A percentile compares a stretch with the other conserved stretches of the same genome.
These are phyloP conservation scores for Trichoderma polysporum DNA, from an alignment of 2,329 filamentous ascomycete species.

Conservation along the genomic window DNA sequence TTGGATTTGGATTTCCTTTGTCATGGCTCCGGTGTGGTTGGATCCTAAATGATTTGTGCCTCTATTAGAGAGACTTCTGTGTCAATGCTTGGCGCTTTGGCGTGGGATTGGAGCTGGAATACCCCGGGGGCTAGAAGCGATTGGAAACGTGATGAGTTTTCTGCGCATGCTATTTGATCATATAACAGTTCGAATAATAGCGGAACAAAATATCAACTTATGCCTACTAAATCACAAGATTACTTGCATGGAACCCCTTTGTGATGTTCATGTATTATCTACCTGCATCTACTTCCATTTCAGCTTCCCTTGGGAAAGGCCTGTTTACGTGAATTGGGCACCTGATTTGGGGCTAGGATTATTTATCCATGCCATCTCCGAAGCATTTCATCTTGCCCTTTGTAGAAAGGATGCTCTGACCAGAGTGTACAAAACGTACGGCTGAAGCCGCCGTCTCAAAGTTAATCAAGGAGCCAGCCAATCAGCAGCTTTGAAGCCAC, in stretches of 20 bases:
- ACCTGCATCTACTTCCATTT: neutral
- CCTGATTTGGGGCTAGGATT: neutral
- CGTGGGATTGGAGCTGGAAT: conserved; percentile 12
- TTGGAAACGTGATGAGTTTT: neutral
- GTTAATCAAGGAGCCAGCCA: neutral
- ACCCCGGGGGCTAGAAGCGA: conserved; percentile 1
- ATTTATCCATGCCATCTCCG: neutral
- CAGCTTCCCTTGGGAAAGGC: neutral
- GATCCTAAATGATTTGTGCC: neutral
- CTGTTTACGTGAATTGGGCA: neutral
- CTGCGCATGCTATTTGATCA: conserved; percentile 1
- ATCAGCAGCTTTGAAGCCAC: neutral
- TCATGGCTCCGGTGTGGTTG: neutral
- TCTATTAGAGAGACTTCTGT: conserved; percentile 13
- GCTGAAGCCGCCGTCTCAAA: neutral
- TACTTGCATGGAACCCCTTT: neutral
- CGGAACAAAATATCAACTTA: neutral
- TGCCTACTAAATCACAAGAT: neutral
- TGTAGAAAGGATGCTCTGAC: neutral
- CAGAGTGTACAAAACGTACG: too few species aligned
- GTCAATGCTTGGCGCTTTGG: conserved; percentile 13
- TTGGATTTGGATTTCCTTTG: neutral
- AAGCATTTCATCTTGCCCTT: neutral
- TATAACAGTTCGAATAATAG: neutral
- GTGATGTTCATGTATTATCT: neutral